Evolutionary conservation across 257 asterid species (phyloP).

Genomic region (Solanum chiquidenum): DNA sequence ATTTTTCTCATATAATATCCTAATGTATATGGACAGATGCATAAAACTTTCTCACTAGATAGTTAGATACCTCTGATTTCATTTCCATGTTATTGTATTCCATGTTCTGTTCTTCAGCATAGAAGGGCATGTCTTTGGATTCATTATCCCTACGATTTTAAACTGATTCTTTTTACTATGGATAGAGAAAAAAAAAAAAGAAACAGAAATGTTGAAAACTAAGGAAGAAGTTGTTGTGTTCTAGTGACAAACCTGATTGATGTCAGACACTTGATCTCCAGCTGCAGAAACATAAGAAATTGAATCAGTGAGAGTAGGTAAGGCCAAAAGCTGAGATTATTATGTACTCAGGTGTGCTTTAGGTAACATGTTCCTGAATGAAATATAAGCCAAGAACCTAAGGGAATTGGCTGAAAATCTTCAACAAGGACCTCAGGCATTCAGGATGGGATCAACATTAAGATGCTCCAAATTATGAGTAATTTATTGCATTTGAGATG

Average conservation of each 20-base stretch:
- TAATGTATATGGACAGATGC: background rate
- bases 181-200: background rate
- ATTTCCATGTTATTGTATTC: conserved; percentile 17
- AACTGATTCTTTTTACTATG: background rate
- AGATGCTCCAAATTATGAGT: background rate
- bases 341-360: background rate
- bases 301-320: background rate
- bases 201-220: background rate
- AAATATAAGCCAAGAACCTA: background rate
- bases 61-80: conserved; percentile 14
- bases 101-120: conserved; percentile 8
- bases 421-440: background rate
- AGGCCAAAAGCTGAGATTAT: background rate
- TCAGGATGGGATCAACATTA: background rate
- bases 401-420: background rate
- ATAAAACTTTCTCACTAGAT: conserved; percentile 4
- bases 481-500: background rate
- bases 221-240: background rate
- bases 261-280: conserved; percentile 39
- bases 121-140: conserved; percentile 11
- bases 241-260: conserved; percentile 25
- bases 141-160: conserved; percentile 21
- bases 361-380: background rate
- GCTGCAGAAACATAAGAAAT: conserved; percentile 15
- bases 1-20: background rate